These are phyloP conservation scores for Pistacia atlantica DNA, from an alignment of 345 rosid species.

Conservation along the genomic window DNA sequence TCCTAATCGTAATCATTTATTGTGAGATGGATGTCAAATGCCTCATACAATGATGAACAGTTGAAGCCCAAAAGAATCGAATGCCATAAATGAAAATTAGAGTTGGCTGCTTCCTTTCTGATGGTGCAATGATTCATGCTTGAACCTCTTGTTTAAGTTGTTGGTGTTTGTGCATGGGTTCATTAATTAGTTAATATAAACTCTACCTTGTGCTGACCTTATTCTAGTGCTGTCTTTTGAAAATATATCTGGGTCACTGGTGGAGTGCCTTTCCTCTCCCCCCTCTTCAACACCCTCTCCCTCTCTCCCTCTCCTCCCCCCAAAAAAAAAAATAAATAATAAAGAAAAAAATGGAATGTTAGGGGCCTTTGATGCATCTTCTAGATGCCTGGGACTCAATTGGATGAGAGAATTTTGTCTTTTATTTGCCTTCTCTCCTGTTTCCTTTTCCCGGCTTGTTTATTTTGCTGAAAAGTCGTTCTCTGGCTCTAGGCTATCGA, in stretches of 20 bases:
- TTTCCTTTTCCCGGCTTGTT: background rate
- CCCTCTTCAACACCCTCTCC: background rate
- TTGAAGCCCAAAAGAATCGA: background rate
- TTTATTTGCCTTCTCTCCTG: background rate
- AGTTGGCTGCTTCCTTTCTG: background rate
- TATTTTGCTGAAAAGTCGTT: constrained; percentile 6
- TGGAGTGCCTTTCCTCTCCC: background rate
- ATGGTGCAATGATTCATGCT: background rate
- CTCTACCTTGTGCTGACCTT: background rate
- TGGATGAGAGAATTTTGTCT: background rate
- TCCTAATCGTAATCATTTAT: background rate
- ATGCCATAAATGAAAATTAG: background rate
- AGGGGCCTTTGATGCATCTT: no score
- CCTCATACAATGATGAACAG: background rate
- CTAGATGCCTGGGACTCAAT: background rate
- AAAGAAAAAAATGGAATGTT: no score
- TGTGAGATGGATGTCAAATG: background rate
- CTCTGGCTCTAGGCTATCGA: constrained; percentile 58
- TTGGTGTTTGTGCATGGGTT: no score
- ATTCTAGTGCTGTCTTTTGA: background rate
- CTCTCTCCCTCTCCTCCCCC: background rate
- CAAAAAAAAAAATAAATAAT: no score
- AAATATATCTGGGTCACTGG: background rate
- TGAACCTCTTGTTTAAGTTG: background rate
- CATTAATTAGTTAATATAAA: background rate